Percentiles rank a stretch among this genome's conserved stretches.
Conservation (phyloP, 2,329 filamentous ascomycete genomes). For the Aspergillus sp. region DNA sequence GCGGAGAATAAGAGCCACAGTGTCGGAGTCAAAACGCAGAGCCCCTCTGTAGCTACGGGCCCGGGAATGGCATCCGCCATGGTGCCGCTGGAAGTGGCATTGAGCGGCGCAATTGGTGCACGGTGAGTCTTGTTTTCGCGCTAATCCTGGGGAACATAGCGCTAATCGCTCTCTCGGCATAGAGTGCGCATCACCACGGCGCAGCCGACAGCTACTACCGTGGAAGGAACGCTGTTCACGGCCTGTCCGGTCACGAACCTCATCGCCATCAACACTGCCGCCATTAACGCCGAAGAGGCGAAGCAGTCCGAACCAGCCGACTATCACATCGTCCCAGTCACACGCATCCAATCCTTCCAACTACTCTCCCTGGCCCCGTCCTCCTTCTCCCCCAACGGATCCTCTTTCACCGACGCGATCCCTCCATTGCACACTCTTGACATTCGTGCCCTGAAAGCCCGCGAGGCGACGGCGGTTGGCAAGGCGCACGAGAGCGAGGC, state of each 20-base stretch:
- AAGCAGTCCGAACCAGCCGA: conserved; percentile 40
- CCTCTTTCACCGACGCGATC: conserved; percentile 41
- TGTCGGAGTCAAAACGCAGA: conserved; percentile 40
- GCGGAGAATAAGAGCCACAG: conserved; percentile 52
- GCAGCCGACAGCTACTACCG: conserved; percentile 39
- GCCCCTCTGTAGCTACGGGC: conserved; percentile 28
- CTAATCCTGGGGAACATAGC: background rate
- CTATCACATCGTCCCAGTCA: conserved; percentile 53
- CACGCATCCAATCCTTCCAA: conserved; percentile 50
- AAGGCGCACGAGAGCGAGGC: conserved; percentile 50
- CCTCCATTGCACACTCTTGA: conserved; percentile 41
- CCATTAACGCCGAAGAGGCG: conserved; percentile 24
- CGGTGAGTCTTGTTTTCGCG: conserved; percentile 38
- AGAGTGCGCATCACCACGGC: conserved; percentile 52
- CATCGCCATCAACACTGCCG: conserved; percentile 50
- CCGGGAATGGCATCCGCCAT: conserved; percentile 35
- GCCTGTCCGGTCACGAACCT: conserved; percentile 52
- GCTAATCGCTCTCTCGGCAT: conserved; percentile 2
- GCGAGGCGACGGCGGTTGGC: conserved; percentile 48
- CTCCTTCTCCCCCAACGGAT: conserved; percentile 19
- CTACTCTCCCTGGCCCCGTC: conserved; percentile 37
- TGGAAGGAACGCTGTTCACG: conserved; percentile 55
- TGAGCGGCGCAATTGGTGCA: conserved; percentile 53
- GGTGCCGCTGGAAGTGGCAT: conserved; percentile 43
- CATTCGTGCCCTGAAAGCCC: conserved; percentile 43